These are phyloP conservation scores for Metschnikowia arizonensis DNA, from an alignment of 805 yeast species.

Conservation along the genomic window DNA sequence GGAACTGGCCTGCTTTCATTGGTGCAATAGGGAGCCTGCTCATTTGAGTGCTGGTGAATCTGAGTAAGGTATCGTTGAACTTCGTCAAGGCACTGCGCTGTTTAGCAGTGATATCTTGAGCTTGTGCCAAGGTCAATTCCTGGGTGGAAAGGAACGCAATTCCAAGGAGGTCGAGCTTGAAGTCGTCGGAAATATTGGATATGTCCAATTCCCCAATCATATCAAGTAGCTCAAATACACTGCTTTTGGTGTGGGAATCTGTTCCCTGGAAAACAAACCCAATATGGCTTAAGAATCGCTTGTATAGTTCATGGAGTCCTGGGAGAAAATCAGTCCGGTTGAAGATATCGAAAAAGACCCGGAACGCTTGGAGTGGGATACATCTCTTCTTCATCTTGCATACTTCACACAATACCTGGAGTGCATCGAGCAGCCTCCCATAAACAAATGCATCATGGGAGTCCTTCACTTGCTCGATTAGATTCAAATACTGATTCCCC, in stretches of 20 bases:
- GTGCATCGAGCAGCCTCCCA: conserved; percentile 22
- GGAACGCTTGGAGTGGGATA: conserved; percentile 22
- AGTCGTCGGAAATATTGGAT: conserved; percentile 5
- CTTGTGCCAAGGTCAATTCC: conserved; percentile 5
- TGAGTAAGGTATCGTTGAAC: conserved; percentile 10
- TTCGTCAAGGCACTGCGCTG: conserved; percentile 16
- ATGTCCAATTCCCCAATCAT: conserved; percentile 8
- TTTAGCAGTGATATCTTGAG: conserved; percentile 16
- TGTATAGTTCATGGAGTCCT: conserved; percentile 6
- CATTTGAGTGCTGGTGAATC: conserved; percentile 29
- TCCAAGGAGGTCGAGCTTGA: conserved; percentile 8
- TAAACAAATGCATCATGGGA: conserved; percentile 24
- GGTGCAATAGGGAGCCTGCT: conserved; percentile 31
- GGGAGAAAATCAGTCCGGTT: conserved; percentile 5
- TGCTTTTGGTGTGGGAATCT: neutral
- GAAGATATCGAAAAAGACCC: conserved; percentile 15
- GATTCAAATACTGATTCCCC: conserved; percentile 24
- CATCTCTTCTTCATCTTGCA: conserved; percentile 11
- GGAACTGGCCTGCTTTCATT: conserved; percentile 19
- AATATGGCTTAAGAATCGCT: conserved; percentile 1
- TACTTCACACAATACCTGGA: conserved; percentile 19
- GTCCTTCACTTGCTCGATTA: conserved; percentile 23
- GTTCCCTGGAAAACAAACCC: conserved; percentile 10
- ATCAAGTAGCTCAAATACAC: conserved; percentile 9
- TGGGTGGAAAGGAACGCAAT: conserved; percentile 10